Percentiles rank a stretch among this genome's conserved stretches.
These are phyloP conservation scores for Magnolia sinica DNA, from an alignment of 164 flowering plant genomes.

Conservation along the genomic window DNA sequence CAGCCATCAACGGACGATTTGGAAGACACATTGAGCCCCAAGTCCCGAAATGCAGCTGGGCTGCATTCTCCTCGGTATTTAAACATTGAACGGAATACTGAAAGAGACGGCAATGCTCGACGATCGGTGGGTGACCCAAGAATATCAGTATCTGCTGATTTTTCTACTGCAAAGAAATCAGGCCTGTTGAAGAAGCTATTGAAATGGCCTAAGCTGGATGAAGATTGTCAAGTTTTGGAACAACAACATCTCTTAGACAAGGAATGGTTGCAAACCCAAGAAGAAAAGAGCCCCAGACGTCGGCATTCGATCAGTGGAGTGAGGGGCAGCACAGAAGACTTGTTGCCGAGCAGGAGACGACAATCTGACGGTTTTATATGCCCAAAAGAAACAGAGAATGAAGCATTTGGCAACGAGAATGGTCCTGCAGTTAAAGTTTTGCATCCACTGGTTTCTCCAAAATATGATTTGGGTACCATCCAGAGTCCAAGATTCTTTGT, in stretches of 20 bases:
- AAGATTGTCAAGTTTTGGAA: conserved; percentile 37
- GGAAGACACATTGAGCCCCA: conserved; percentile 38
- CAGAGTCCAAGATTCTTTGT: conserved; percentile 32
- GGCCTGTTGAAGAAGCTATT: conserved; percentile 45
- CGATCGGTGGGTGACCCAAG: background rate
- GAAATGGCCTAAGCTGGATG: conserved; percentile 49
- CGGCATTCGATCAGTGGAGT: conserved; percentile 85
- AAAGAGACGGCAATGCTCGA: conserved; percentile 23
- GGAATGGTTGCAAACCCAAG: conserved; percentile 39
- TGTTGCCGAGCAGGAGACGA: conserved; percentile 45
- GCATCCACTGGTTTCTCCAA: conserved; percentile 27
- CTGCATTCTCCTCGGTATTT: background rate
- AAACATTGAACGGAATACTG: conserved; percentile 8
- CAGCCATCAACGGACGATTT: conserved; percentile 11
- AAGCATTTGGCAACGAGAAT: conserved; percentile 8
- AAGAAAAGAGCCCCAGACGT: conserved; percentile 45
- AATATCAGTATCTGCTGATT: conserved; percentile 31
- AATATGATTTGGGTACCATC: conserved; percentile 29
- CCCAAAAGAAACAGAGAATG: conserved; percentile 47
- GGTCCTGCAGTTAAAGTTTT: background rate
- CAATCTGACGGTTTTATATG: conserved; percentile 72
- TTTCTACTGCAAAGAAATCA: conserved; percentile 32
- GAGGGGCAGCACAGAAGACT: conserved; percentile 46
- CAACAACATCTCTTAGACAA: conserved; percentile 23
- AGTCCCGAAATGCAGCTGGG: conserved; percentile 10